phyloP scores from a whole-genome alignment of 495 filamentous ascomycete species.

The Aspergillus avenaceus region DNA sequence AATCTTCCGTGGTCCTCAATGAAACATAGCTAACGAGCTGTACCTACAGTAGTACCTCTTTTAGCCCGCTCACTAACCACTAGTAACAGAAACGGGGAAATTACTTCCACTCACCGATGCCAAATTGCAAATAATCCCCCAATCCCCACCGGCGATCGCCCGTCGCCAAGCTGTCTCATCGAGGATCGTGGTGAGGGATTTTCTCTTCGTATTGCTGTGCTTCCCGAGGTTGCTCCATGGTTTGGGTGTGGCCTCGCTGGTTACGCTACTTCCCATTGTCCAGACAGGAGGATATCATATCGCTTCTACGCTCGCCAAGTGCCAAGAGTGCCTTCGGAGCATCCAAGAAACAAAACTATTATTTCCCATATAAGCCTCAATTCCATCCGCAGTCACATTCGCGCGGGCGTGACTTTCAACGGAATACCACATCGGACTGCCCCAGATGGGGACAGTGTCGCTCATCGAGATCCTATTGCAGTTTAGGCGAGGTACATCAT shows the following conservation, averaged over 20 bases:
- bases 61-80: background rate
- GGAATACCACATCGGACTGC: background rate
- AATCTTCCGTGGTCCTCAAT: background rate
- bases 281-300: background rate
- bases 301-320: background rate
- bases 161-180: slow-evolving; percentile 29
- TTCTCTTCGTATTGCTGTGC: slow-evolving; percentile 12
- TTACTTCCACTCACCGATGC: slow-evolving; percentile 6
- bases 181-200: slow-evolving; percentile 29
- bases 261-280: background rate
- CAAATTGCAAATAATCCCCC: slow-evolving; percentile 9
- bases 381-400: background rate
- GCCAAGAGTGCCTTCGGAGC: background rate
- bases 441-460: slow-evolving; percentile 1
- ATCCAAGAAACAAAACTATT: background rate
- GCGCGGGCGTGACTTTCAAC: background rate
- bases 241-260: background rate
- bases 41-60: slow-evolving; percentile 10
- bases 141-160: slow-evolving; percentile 22
- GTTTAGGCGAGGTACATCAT: slow-evolving; percentile 1
- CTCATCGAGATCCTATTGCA: slow-evolving; percentile 2
- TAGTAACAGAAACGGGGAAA: background rate
- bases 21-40: slow-evolving; percentile 1
- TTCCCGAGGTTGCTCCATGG: background rate
- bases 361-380: background rate